Evolutionary conservation across 192 early-diverging fungal species (phyloP).

Genomic region (Entomortierella beljakovae): DNA sequence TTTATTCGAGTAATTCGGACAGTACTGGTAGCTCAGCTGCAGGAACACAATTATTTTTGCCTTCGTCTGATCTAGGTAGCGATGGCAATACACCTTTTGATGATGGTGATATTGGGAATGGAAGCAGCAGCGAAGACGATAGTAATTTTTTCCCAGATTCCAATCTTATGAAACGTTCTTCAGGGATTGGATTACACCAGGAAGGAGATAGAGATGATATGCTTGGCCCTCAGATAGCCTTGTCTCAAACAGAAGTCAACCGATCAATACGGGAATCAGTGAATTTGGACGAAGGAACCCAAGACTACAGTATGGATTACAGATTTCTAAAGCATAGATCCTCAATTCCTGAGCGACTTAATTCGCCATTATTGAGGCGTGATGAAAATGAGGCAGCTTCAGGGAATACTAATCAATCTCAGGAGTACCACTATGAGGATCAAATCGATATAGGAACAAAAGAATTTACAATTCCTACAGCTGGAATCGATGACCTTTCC

Average conservation of each 20-base stretch:
- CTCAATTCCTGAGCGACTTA: slow-evolving; percentile 12
- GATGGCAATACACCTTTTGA: slow-evolving; percentile 29
- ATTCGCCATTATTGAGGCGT: neutral
- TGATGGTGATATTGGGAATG: slow-evolving; percentile 20
- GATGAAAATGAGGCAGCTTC: neutral
- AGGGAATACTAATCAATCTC: neutral
- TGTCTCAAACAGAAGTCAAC: neutral
- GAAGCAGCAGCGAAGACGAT: slow-evolving; percentile 45
- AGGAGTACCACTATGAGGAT: neutral
- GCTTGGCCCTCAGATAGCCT: slow-evolving; percentile 20
- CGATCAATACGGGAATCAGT: neutral
- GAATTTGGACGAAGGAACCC: slow-evolving; percentile 10
- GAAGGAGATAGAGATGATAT: slow-evolving; percentile 1
- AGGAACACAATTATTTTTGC: neutral
- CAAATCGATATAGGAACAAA: neutral
- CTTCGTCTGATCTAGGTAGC: neutral
- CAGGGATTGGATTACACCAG: slow-evolving; percentile 22
- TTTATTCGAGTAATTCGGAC: slow-evolving; percentile 27
- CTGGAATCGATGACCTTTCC: neutral
- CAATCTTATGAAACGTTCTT: slow-evolving; percentile 33
- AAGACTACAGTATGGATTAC: slow-evolving; percentile 32
- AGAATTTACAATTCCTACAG: neutral
- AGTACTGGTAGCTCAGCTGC: slow-evolving; percentile 25
- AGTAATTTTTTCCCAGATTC: slow-evolving; percentile 19
- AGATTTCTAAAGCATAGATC: slow-evolving; percentile 31